Conservation (phyloP, 768 basidiomycete genomes). For the Tremella fuciformis region DNA sequence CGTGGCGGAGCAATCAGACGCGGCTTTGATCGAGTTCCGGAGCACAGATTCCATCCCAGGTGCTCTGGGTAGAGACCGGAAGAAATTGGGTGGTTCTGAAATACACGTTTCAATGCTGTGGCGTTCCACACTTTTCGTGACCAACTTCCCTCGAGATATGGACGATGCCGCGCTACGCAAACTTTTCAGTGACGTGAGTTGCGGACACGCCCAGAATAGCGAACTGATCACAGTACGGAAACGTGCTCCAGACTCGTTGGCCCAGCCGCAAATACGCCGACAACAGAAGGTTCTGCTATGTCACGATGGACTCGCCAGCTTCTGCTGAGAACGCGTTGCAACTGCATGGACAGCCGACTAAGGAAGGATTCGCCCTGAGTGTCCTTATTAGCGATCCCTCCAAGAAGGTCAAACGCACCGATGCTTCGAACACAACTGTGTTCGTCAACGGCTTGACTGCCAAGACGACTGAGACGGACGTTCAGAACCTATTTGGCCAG, state of each 20-base stretch:
- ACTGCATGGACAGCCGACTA: slow-evolving; percentile 67
- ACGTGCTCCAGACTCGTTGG: slow-evolving; percentile 92
- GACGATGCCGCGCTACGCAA: slow-evolving; percentile 74
- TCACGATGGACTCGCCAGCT: slow-evolving; percentile 80
- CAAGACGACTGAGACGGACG: slow-evolving; percentile 71
- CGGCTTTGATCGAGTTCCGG: slow-evolving; percentile 86
- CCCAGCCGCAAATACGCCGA: slow-evolving; percentile 95
- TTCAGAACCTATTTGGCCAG: slow-evolving; percentile 67
- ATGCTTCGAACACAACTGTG: slow-evolving; percentile 76
- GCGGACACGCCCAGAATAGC: neutral
- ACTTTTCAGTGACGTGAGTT: slow-evolving; percentile 70
- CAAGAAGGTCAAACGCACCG: slow-evolving; percentile 82
- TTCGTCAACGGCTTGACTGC: slow-evolving; percentile 83
- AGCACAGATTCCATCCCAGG: slow-evolving; percentile 73
- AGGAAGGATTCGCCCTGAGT: slow-evolving; percentile 60
- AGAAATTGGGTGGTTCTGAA: slow-evolving; percentile 71
- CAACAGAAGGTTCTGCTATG: slow-evolving; percentile 86
- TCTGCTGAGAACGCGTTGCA: slow-evolving; percentile 69
- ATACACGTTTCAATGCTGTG: slow-evolving; percentile 84
- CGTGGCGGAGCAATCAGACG: slow-evolving; percentile 58
- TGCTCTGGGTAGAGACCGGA: slow-evolving; percentile 92
- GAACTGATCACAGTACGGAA: slow-evolving; percentile 65
- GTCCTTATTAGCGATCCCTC: slow-evolving; percentile 89
- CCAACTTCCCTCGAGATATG: slow-evolving; percentile 83
- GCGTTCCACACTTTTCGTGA: slow-evolving; percentile 90